Evolutionary conservation across 805 yeast species (phyloP), one percentile per base, ranked within the genome.

Genomic region (Candida takata): DNA sequence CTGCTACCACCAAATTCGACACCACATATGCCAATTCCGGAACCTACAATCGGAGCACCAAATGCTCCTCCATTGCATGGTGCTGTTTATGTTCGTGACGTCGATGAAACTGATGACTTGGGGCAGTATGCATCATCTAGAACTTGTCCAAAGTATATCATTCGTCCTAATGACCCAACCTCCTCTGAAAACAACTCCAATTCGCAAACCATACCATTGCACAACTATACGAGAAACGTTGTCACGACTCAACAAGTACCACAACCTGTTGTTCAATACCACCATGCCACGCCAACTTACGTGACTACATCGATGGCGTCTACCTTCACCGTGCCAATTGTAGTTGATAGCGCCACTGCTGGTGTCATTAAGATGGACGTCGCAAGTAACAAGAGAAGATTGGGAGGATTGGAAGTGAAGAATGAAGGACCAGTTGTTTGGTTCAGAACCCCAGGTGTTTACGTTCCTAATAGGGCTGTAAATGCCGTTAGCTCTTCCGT

Each of bases 51-150:
- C 49, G 90, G 92, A 8, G 83, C 80, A 16, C 71, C 81, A 44
- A 79, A 84, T 47, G 94, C 95, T 1, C 97, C 97, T 11, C 97
- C 98, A n/a, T 58, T 87, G 21, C 77, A 84, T 24, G 98, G 98
- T 20, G 92, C 84, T 21, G 95, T 92, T 8, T 90, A 84, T 58
- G 61, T 79, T 42, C 74, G 90, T 42, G 83, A 84, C 1, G 74
- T 79, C 25, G 77, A 78, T 45, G 77, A 77, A 29, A 77, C 79
- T 37, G 95, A 87, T 54, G 96, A 90, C 52, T 70, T 83, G 37
- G 95, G 87, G 39, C 86, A 81, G 58, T 78, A 78, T 48, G 64
- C 77, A 1, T 60, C 74, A n/a, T 67, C 74, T 16, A 61, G 60
- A 25, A 63, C 64, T 8, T 62, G 66, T 39, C 70, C 70, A 20